Percentiles rank a stretch among this genome's conserved stretches.
Evolutionary conservation across 768 basidiomycete genomes (phyloP).

Genomic region (Crucibulum laeve): DNA sequence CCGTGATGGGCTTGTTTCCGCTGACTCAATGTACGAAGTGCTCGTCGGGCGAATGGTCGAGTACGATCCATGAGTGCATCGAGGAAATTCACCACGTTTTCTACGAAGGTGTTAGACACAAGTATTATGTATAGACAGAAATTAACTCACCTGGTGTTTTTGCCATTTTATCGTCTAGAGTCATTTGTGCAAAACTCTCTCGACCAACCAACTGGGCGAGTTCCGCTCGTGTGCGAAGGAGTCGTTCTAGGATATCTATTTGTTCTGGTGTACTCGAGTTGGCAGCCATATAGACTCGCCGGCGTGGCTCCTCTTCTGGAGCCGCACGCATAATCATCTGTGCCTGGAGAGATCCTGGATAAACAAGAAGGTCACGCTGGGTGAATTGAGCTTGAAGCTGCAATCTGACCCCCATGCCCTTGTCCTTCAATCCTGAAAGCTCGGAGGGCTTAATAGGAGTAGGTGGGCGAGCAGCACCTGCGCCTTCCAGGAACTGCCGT

Average conservation of each 20-base stretch:
- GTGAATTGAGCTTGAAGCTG: conserved; percentile 76
- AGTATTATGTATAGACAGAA: not conserved
- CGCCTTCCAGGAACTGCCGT: conserved; percentile 76
- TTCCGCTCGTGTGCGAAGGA: conserved; percentile 75
- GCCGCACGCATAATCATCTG: conserved; percentile 92
- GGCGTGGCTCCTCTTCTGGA: conserved; percentile 77
- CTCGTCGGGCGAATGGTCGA: conserved; percentile 67
- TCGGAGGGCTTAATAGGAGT: conserved; percentile 66
- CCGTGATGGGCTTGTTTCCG: conserved; percentile 75
- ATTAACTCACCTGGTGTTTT: conserved; percentile 72
- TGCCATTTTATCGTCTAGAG: conserved; percentile 94
- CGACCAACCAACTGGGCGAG: conserved; percentile 83
- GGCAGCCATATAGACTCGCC: conserved; percentile 77
- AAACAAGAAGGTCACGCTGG: conserved; percentile 70
- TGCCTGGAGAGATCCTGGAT: conserved; percentile 85
- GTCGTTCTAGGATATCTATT: conserved; percentile 68
- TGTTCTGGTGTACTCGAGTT: conserved; percentile 74
- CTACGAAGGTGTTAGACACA: conserved; percentile 26
- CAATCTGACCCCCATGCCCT: conserved; percentile 70
- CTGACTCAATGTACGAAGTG: conserved; percentile 59
- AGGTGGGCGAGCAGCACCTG: conserved; percentile 58
- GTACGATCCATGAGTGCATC: conserved; percentile 79
- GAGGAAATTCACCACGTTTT: conserved; percentile 85
- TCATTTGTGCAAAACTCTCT: conserved; percentile 83
- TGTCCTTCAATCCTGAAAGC: conserved; percentile 68